Percentiles rank a stretch among this genome's conserved stretches.
These are phyloP conservation scores for Candida dendrica DNA, from an alignment of 805 yeast species.

Conservation along the genomic window DNA sequence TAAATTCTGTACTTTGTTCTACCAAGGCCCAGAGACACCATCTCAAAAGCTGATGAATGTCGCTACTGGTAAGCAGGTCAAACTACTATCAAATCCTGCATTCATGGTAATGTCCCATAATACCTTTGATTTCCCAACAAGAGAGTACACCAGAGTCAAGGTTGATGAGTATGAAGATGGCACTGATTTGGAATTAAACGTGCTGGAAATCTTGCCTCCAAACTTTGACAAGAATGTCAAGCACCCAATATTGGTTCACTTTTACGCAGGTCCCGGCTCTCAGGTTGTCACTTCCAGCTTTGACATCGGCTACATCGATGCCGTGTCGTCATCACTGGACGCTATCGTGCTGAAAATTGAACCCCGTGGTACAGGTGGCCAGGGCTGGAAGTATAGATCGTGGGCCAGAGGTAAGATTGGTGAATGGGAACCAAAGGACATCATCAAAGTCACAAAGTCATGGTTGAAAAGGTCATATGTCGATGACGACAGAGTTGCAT, in stretches of 20 bases:
- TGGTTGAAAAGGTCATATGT: constrained; percentile 54
- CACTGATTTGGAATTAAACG: constrained; percentile 43
- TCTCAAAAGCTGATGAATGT: constrained; percentile 60
- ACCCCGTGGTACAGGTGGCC: constrained; percentile 94
- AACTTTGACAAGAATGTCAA: constrained; percentile 47
- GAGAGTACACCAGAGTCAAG: constrained; percentile 39
- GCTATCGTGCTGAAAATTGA: constrained; percentile 91
- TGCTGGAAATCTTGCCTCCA: constrained; percentile 70
- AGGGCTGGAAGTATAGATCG: constrained; percentile 70
- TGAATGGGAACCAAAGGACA: constrained; percentile 78
- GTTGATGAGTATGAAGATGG: constrained; percentile 38
- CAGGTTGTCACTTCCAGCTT: constrained; percentile 65
- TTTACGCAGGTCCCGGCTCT: constrained; percentile 97
- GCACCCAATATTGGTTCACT: constrained; percentile 82
- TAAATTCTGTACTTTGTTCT: constrained; percentile 55
- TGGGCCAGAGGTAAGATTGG: constrained; percentile 79
- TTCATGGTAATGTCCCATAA: constrained; percentile 6
- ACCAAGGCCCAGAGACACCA: constrained; percentile 74
- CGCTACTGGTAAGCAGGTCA: constrained; percentile 12
- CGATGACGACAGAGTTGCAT: constrained; percentile 59
- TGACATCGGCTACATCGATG: constrained; percentile 59
- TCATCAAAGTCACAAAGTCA: constrained; percentile 66
- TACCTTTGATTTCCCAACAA: constrained; percentile 48
- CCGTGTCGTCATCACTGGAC: constrained; percentile 66
- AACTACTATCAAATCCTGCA: constrained; percentile 5